Base-by-base conservation (phyloP, 306 rosid species). In the Lathyrus tuberosus region DNA sequence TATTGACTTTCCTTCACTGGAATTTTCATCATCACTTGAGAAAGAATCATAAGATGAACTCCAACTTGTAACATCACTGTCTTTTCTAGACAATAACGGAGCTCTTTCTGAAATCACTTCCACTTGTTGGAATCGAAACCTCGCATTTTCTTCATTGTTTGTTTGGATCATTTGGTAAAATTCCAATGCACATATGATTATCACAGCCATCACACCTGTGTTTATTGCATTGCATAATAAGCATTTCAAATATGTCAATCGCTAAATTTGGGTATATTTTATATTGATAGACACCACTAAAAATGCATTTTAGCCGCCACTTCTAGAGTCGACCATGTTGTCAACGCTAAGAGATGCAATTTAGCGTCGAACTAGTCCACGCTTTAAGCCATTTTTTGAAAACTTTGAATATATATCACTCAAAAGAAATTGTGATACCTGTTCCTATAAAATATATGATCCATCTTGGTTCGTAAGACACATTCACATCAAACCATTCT, bases 381-480 rank as follows among this genome's bases (percentile, higher is more conserved):
- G n/a, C n/a, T n/a, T n/a, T n/a, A n/a, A n/a, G n/a, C n/a, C n/a
- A n/a, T n/a, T n/a, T n/a, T n/a, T n/a, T n/a, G n/a, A n/a, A n/a
- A 20, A 20, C 22, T 20, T 33, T 6, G 0, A 33, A 33, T 33
- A 33, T 6, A 33, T 33, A 5, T 33, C 38, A 33, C 8, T 33
- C 8, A 33, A 43, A 47, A 47, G 8, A 15, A 11, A 7, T 3
- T 47, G 53, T 43, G 52, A 5, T 48, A 48, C 54, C 54, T 48
- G 5, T 2, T 16, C 54, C 54, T 48, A 4, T 4, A 48, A 48
- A 15, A 48, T 48, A 48, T 16, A 48, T 48, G 24, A 48, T 48
- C 54, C 54, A 48, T 48, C 54, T 48, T 48, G 54, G 54, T 48
- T 48, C 54, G 16, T 48, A 48, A 48, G 54, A 48, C 10, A 48